Conservation (phyloP, 164 flowering plant species). For the Buxus sempervirens region DNA sequence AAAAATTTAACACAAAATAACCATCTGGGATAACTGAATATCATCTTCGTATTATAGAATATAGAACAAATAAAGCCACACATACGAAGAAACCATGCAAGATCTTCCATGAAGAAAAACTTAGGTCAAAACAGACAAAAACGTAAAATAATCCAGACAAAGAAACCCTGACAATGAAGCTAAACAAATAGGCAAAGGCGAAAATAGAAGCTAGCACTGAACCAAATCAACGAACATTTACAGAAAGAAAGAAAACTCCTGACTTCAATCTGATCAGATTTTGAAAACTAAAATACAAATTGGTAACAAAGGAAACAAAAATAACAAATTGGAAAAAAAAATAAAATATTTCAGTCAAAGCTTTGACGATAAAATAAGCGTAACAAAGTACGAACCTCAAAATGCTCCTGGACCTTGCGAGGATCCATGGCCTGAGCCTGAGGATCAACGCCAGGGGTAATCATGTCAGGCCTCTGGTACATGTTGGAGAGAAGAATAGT, state of each 20-base stretch:
- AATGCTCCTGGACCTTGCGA: conserved; percentile 42
- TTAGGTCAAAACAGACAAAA: too few relatives aligned
- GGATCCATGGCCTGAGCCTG: conserved; percentile 46
- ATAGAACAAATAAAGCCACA: too few relatives aligned
- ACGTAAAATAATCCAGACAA: too few relatives aligned
- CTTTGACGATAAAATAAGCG: background rate
- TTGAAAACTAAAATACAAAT: too few relatives aligned
- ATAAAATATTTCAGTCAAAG: background rate
- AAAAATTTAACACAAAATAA: background rate
- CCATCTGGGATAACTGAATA: too few relatives aligned
- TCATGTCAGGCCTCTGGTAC: conserved; percentile 57
- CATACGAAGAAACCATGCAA: too few relatives aligned
- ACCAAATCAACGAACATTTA: too few relatives aligned
- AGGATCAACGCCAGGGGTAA: conserved; percentile 54
- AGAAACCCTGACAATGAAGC: background rate
- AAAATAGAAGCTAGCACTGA: too few relatives aligned
- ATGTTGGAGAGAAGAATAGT: conserved; percentile 49
- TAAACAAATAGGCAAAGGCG: background rate
- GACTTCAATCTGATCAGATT: too few relatives aligned
- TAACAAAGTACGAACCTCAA: conserved; percentile 28
- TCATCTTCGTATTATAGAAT: too few relatives aligned
- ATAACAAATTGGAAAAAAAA: too few relatives aligned
- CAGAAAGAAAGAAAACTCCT: background rate
- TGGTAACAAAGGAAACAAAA: background rate
- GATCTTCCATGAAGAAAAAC: too few relatives aligned